phyloP scores from a whole-genome alignment of 169 alveolate genomes.

The Eimeria praecox region DNA sequence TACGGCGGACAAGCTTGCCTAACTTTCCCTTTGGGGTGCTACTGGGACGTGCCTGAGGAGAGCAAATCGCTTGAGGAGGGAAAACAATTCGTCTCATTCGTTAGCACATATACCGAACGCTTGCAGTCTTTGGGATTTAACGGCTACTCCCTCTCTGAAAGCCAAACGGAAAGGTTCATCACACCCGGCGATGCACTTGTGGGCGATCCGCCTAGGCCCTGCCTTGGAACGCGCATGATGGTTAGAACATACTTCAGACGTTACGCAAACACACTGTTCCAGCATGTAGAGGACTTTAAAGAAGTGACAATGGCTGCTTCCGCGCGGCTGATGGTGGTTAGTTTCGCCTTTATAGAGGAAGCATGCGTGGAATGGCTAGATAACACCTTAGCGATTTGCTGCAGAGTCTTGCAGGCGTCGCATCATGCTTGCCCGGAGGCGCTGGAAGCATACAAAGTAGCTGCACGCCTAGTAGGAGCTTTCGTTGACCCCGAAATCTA shows the following conservation, averaged over 20 bases:
- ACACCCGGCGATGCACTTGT: slow-evolving; percentile 26
- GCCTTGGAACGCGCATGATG: slow-evolving; percentile 92
- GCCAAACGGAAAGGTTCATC: neutral
- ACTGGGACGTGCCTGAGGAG: slow-evolving; percentile 15
- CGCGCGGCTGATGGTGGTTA: slow-evolving; percentile 73
- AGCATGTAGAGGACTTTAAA: slow-evolving; percentile 78
- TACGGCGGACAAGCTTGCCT: slow-evolving; percentile 79
- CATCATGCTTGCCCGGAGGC: neutral
- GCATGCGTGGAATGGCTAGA: slow-evolving; percentile 76
- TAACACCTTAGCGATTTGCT: slow-evolving; percentile 23
- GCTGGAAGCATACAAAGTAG: slow-evolving; percentile 12
- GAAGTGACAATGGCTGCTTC: slow-evolving; percentile 71
- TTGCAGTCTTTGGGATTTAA: slow-evolving; percentile 35
- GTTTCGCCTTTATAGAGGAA: slow-evolving; percentile 76
- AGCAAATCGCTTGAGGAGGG: neutral
- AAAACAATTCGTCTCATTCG: slow-evolving; percentile 32
- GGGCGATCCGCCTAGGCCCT: slow-evolving; percentile 86
- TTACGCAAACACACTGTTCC: slow-evolving; percentile 85
- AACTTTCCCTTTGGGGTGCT: slow-evolving; percentile 77
- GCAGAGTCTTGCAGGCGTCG: neutral
- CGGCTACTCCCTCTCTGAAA: slow-evolving; percentile 5
- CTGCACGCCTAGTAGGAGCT: slow-evolving; percentile 32
- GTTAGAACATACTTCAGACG: slow-evolving; percentile 91
- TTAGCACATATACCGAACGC: slow-evolving; percentile 29
- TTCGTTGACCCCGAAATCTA: slow-evolving; percentile 48